Percentiles rank a stretch among this genome's conserved stretches.
Evolutionary conservation across 1,284 basidiomycete species (phyloP).

Genomic region (Cryptococcus hybrid): DNA sequence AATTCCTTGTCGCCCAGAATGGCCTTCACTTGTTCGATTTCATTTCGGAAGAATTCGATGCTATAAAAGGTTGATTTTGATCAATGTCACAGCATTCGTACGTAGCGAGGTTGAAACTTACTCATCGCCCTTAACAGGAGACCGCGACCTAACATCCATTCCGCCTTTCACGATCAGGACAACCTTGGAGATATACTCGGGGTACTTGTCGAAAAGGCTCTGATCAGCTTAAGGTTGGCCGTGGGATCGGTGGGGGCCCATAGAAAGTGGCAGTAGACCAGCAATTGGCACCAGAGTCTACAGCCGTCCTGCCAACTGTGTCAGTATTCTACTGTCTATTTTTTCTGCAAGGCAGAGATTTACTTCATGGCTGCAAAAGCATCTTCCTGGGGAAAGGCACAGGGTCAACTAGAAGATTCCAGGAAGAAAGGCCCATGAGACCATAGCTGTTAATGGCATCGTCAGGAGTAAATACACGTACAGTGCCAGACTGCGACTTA

Average conservation of each 20-base stretch:
- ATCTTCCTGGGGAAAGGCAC: conserved; percentile 56
- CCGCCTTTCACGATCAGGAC: conserved; percentile 59
- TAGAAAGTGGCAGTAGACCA: conserved; percentile 51
- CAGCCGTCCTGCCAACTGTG: conserved; percentile 47
- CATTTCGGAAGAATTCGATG: conserved; percentile 52
- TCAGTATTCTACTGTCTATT: not conserved
- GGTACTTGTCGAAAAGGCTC: conserved; percentile 52
- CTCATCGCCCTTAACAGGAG: conserved; percentile 6
- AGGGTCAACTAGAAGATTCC: conserved; percentile 46
- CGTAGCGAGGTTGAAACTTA: not conserved
- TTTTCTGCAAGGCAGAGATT: not conserved
- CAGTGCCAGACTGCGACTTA: conserved; percentile 4
- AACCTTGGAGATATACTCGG: conserved; percentile 57
- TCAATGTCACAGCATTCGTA: not conserved
- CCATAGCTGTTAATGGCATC: conserved; percentile 38
- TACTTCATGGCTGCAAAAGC: conserved; percentile 62
- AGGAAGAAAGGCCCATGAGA: conserved; percentile 57
- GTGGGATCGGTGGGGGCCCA: conserved; percentile 27
- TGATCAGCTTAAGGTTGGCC: conserved; percentile 45
- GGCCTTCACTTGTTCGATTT: conserved; percentile 50
- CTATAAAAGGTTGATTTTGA: not conserved
- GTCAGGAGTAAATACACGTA: not conserved
- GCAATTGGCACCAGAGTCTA: conserved; percentile 57
- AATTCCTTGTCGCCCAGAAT: conserved; percentile 54
- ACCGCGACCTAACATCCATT: conserved; percentile 9